phyloP scores from a whole-genome alignment of 805 yeast genomes.

The Pichia pseudocactophila region DNA sequence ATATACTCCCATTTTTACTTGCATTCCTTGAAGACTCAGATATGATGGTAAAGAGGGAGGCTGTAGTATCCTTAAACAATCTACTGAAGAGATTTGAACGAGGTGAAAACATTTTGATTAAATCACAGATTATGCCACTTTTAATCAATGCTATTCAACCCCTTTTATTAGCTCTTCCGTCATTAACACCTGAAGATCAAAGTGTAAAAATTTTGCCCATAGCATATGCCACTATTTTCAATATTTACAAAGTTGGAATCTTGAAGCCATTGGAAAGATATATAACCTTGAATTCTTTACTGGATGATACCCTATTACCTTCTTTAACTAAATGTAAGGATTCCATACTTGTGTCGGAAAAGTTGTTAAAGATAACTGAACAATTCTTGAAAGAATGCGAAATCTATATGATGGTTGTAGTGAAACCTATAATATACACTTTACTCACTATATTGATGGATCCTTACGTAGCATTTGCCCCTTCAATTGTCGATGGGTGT shows the following conservation, averaged over 20 bases:
- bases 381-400: slow-evolving; percentile 14
- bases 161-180: slow-evolving; percentile 23
- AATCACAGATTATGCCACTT: slow-evolving; percentile 18
- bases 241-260: slow-evolving; percentile 10
- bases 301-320: slow-evolving; percentile 23
- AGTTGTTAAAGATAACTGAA: slow-evolving; percentile 12
- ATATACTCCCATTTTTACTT: slow-evolving; percentile 21
- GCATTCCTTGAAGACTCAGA: slow-evolving; percentile 25
- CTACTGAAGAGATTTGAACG: slow-evolving; percentile 9
- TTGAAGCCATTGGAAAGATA: slow-evolving; percentile 7
- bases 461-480: slow-evolving; percentile 20
- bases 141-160: slow-evolving; percentile 21
- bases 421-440: slow-evolving; percentile 16
- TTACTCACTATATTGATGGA: slow-evolving; percentile 20
- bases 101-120: slow-evolving; percentile 14
- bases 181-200: slow-evolving; percentile 20
- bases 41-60: slow-evolving; percentile 18
- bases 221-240: slow-evolving; percentile 18
- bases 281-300: slow-evolving; percentile 14
- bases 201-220: slow-evolving; percentile 15
- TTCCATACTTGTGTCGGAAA: slow-evolving; percentile 14
- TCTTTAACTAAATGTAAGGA: slow-evolving; percentile 22
- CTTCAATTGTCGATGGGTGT: slow-evolving; percentile 3
- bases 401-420: slow-evolving; percentile 14
- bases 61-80: slow-evolving; percentile 9